Base-by-base conservation (phyloP, 2,329 filamentous ascomycete genomes). In the Colletotrichum incanum region DNA sequence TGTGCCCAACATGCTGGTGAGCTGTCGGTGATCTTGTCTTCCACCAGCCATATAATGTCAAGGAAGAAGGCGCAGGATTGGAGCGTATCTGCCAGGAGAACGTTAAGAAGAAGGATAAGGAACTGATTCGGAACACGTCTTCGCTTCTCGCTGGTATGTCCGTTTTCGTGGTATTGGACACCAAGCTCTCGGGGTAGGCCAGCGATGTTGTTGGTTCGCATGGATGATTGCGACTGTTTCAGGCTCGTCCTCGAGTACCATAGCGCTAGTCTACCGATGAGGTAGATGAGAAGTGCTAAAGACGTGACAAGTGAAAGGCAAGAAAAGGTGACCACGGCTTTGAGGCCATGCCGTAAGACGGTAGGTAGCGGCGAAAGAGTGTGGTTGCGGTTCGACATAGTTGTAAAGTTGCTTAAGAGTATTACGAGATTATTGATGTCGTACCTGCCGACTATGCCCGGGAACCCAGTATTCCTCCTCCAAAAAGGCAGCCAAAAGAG, bases 91-190 rank as follows among this genome's bases (percentile, higher is more conserved):
- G 89, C 89, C 64, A 89, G 79, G 3, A 91, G 80, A 9, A 91
- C 85, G 77, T 91, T 91, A 79, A 89, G 87, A 67, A 91, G 86
- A 5, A 91, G 82, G 5, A 91, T 82, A 28, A 91, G 82, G 75
- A 90, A 90, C 77, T 91, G 89, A 73, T 90, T 90, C 41, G 71
- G 71, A 5, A 83, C 70, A 9, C 45, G 59, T 4, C 61, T 54
- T 14, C 41, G 9, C 20, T 26, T 52, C 2, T 64, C 5, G 68
- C 69, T 5, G 73, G 71, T 23, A 72, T 73, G 58, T 73, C 75
- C 45, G 76, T 74, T 31, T 74, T 41, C 67, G 26, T 56, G 45
- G 47, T 66, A 66, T 56, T 59, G 67, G 3, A 31, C 55, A 76
- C 52, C 77, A 55, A 61, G 75, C 73, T 34, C 74, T 70, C 73